A percentile compares a stretch with the other conserved stretches of the same genome.
These are phyloP conservation scores for Plasmodium yoelii DNA, from an alignment of 169 alveolate species.

Conservation along the genomic window DNA sequence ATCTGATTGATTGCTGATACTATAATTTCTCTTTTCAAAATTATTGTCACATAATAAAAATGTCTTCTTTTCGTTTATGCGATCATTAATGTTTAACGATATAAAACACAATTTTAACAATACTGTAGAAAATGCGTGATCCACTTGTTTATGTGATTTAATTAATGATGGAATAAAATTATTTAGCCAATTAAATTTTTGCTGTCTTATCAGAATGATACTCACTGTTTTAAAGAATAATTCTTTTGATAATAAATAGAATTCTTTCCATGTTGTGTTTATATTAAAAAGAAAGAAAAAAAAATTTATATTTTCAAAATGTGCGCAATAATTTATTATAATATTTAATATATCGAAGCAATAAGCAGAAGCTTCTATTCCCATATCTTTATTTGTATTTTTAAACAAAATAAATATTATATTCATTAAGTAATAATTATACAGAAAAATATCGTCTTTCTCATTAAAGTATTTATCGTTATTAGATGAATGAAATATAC, in stretches of 20 bases:
- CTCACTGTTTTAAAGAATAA: conserved; percentile 68
- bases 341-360: conserved; percentile 58
- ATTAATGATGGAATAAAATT: conserved; percentile 35
- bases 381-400: conserved; percentile 73
- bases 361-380: conserved; percentile 66
- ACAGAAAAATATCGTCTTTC: conserved; percentile 22
- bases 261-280: conserved; percentile 76
- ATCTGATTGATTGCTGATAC: no score
- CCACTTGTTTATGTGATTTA: conserved; percentile 72
- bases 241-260: conserved; percentile 63
- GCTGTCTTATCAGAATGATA: conserved; percentile 32
- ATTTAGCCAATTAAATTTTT: conserved; percentile 39
- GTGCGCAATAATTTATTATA: conserved; percentile 40
- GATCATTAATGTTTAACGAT: conserved; percentile 27
- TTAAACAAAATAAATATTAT: conserved; percentile 54
- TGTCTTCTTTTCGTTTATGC: background rate
- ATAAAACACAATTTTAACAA: conserved; percentile 53
- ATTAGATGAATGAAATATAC: conserved; percentile 19
- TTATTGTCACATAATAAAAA: background rate
- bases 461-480: conserved; percentile 18
- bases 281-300: conserved; percentile 67
- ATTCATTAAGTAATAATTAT: conserved; percentile 65
- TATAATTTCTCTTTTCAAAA: background rate
- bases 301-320: conserved; percentile 69
- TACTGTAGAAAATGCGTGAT: conserved; percentile 66